A percentile compares a stretch with the other conserved stretches of the same genome.
Evolutionary conservation across 2,329 filamentous ascomycete genomes (phyloP).

Genomic region (Aspergillaceae sp.): DNA sequence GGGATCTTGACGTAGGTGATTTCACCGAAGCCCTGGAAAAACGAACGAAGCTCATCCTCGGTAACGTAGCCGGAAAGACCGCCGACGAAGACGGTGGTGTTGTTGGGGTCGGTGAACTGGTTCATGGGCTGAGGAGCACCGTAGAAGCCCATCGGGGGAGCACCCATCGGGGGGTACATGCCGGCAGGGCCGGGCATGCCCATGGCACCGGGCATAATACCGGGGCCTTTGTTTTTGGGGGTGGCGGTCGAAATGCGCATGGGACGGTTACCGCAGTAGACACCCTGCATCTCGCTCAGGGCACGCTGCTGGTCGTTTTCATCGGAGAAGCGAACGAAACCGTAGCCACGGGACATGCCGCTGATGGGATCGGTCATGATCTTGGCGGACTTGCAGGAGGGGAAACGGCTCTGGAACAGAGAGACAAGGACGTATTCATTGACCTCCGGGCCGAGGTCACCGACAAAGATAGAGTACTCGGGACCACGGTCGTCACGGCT

Average conservation of each 20-base stretch:
- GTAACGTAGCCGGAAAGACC: conserved; percentile 96
- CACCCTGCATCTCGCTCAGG: conserved; percentile 95
- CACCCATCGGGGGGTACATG: conserved; percentile 61
- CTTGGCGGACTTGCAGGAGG: conserved; percentile 97
- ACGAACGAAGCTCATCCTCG: conserved; percentile 97
- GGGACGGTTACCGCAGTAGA: conserved; percentile 95
- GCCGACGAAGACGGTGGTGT: conserved; percentile 97
- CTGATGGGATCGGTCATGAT: conserved; percentile 99
- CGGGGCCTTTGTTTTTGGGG: conserved; percentile 72
- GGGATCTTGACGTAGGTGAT: conserved; percentile 99
- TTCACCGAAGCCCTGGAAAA: conserved; percentile 99
- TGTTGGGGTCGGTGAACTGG: conserved; percentile 99
- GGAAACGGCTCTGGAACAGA: conserved; percentile 92
- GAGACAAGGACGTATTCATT: conserved; percentile 97
- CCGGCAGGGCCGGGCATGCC: conserved; percentile 49
- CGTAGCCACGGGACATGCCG: conserved; percentile 94
- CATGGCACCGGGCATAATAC: conserved; percentile 44
- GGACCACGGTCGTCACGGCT: conserved; percentile 86
- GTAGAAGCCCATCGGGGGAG: conserved; percentile 56
- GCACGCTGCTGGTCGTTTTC: conserved; percentile 95
- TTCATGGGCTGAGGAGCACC: conserved; percentile 80
- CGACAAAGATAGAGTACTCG: conserved; percentile 95
- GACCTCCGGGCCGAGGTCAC: conserved; percentile 93
- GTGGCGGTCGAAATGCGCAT: conserved; percentile 98
- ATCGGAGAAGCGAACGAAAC: conserved; percentile 93